These are phyloP conservation scores for Senna tora DNA, from an alignment of 306 rosid genomes.

Conservation along the genomic window DNA sequence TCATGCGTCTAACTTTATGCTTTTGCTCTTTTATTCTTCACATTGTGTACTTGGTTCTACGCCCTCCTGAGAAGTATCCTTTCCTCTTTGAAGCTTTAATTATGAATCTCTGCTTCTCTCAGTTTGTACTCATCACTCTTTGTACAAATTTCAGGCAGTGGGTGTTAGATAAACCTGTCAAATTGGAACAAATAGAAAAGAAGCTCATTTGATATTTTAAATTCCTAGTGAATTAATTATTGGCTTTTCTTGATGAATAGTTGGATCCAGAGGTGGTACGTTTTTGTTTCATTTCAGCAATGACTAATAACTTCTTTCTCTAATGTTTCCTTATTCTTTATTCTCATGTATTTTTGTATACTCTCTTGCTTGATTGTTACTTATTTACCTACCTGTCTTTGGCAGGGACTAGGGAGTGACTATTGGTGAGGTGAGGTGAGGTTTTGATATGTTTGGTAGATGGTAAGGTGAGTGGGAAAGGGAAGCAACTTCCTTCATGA, in stretches of 20 bases:
- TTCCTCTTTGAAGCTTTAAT: slow-evolving; percentile 86
- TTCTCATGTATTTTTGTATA: neutral
- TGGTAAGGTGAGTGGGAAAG: too few relatives aligned
- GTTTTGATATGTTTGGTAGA: too few relatives aligned
- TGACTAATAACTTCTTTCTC: slow-evolving; percentile 5
- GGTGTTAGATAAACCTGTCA: slow-evolving; percentile 54
- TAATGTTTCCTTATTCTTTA: slow-evolving; percentile 22
- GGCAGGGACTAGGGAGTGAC: too few relatives aligned
- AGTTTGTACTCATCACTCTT: slow-evolving; percentile 67
- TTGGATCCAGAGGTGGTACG: slow-evolving; percentile 31
- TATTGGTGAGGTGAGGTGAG: too few relatives aligned
- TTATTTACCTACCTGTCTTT: slow-evolving; percentile 7
- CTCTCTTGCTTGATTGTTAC: neutral
- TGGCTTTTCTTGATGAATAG: slow-evolving; percentile 9
- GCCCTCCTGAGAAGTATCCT: slow-evolving; percentile 75
- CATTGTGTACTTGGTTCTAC: slow-evolving; percentile 66
- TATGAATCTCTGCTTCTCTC: slow-evolving; percentile 86
- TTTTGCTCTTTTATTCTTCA: slow-evolving; percentile 63
- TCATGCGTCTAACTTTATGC: slow-evolving; percentile 35
- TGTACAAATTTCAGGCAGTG: slow-evolving; percentile 73
- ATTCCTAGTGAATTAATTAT: slow-evolving; percentile 12
- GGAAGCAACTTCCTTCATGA: too few relatives aligned
- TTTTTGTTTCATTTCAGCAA: slow-evolving; percentile 17
- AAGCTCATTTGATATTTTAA: slow-evolving; percentile 51
- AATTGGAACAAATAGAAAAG: slow-evolving; percentile 57